phyloP scores from a whole-genome alignment of 139 green algal genomes.

The Chlamydomonas schloesseri region DNA sequence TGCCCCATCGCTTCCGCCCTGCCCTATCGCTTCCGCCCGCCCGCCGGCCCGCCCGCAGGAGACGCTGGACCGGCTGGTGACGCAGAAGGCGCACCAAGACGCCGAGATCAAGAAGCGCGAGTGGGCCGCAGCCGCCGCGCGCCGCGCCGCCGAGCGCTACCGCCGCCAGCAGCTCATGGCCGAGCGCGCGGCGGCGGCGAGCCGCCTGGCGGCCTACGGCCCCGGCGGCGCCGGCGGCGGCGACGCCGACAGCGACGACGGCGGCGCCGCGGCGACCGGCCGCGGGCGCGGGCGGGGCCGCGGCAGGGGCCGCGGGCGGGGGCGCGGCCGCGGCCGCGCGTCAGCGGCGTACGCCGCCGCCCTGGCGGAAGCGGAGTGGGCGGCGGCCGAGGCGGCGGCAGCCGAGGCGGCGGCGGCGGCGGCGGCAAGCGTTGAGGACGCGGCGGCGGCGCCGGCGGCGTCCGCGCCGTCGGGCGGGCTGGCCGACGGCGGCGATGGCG shows the following conservation, averaged over 20 bases:
- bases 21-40: too few relatives aligned
- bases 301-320: constrained; percentile 6
- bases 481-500: not conserved
- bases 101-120: constrained; percentile 57
- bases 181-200: constrained; percentile 15
- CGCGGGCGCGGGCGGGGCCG: not conserved
- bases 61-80: constrained; percentile 48
- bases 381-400: not conserved
- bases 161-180: constrained; percentile 32
- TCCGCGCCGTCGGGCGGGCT: not conserved
- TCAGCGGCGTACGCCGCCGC: not conserved
- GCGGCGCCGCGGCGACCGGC: not conserved
- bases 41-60: constrained; percentile 27
- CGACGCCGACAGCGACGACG: not conserved
- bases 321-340: constrained; percentile 6
- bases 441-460: not conserved
- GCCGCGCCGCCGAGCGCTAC: constrained; percentile 40
- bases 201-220: not conserved
- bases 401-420: not conserved
- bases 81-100: constrained; percentile 56
- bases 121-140: constrained; percentile 33
- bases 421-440: not conserved
- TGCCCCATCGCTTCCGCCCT: too few relatives aligned
- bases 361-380: not conserved
- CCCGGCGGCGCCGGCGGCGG: not conserved